Evolutionary conservation across 1,139 yeast species (phyloP), one percentile per base, ranked within the genome.

Genomic region (Torulaspora pretoriensis): DNA sequence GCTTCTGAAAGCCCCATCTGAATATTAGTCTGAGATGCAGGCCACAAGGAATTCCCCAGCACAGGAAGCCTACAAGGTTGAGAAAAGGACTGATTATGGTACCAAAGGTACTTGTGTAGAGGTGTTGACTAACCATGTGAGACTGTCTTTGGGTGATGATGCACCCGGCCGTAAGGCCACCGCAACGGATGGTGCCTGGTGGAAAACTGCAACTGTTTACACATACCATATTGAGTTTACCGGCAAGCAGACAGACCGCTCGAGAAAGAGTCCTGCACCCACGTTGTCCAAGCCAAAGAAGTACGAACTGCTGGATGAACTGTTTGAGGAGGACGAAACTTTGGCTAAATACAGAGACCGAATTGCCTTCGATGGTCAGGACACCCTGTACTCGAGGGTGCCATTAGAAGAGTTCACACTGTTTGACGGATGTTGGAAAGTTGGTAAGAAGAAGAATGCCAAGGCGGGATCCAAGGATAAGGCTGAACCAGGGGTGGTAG

Each of bases 341-440:
- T 38, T 53, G 14, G 46, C 23, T 32, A 53, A 52, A 32, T 52
- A 53, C 36, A 46, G 49, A 35, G 52, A 50, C 32, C 43, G 51
- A 16, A 53, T 54, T 25, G 47, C 55, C 6, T 54, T 54, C 40
- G 53, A 54, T 42, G 58, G 58, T 37, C 55, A 54, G 45, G 58
- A 54, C 35, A 46, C 53, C 25, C 26, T 54, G 22, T 54, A 52
- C 36, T 53, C 56, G 12, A 51, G 48, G 24, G 47, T 53, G 30
- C 54, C 58, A 31, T 34, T 53, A 13, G 56, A 54, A 42, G 56
- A 54, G 42, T 54, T 54, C 16, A 53, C 56, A 13, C 29, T 54
- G 23, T 54, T 54, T 33, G 51, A 52, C 30, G 56, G 55, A 26
- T 50, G 56, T 40, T 51, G 54, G 55, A 51, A 51, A 25, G 50